A percentile compares a stretch with the other conserved stretches of the same genome.
These are phyloP conservation scores for Puccinia hordei DNA, from an alignment of 1,284 basidiomycete species.

Conservation along the genomic window DNA sequence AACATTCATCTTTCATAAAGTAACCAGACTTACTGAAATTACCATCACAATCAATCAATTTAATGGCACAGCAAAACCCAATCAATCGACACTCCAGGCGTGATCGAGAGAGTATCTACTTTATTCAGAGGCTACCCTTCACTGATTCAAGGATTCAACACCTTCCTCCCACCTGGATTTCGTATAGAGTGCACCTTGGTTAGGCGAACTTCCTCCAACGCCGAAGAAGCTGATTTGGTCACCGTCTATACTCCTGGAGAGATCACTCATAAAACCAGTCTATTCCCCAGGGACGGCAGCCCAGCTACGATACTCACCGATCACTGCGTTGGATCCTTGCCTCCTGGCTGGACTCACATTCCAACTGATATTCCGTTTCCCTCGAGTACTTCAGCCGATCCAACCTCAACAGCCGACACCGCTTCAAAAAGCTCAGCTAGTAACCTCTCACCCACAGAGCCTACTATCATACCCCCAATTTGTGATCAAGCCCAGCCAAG, in stretches of 20 bases:
- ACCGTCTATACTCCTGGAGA: conserved; percentile 47
- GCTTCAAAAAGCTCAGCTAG: conserved; percentile 21
- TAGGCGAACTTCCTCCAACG: not conserved
- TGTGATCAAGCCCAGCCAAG: not conserved
- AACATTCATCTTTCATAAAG: not conserved
- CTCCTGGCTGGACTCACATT: conserved; percentile 33
- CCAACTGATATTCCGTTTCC: not conserved
- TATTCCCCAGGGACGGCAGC: conserved; percentile 48
- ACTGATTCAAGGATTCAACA: conserved; percentile 60
- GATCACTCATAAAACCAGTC: conserved; percentile 37
- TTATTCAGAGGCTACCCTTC: conserved; percentile 60
- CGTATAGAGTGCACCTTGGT: conserved; percentile 58
- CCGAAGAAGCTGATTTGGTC: conserved; percentile 37
- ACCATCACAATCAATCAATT: not conserved
- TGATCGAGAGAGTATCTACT: conserved; percentile 60
- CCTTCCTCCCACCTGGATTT: conserved; percentile 60
- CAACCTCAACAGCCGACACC: conserved; percentile 27
- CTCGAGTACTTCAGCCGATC: conserved; percentile 10
- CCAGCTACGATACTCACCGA: conserved; percentile 31
- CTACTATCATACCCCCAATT: conserved; percentile 19
- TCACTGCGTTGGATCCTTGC: conserved; percentile 14
- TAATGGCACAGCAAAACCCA: conserved; percentile 31
- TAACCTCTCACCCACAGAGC: conserved; percentile 7
- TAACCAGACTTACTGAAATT: not conserved
- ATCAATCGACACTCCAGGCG: conserved; percentile 60